phyloP scores from a whole-genome alignment of 2,329 filamentous ascomycete genomes.

The Botrytis byssoidea region DNA sequence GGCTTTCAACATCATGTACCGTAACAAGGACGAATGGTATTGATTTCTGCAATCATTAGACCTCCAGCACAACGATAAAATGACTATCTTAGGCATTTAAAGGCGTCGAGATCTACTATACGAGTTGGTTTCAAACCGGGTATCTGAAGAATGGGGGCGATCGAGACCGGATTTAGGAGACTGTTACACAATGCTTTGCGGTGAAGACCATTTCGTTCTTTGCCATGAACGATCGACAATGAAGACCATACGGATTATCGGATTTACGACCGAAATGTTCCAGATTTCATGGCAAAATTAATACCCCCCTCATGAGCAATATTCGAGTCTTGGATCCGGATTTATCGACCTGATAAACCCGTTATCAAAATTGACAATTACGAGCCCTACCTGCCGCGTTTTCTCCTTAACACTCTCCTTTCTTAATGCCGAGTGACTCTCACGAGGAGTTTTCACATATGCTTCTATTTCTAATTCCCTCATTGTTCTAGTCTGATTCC shows the following conservation, averaged over 20 bases:
- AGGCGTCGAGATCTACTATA: conserved; percentile 5
- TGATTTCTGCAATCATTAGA: not conserved
- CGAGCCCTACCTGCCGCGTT: not conserved
- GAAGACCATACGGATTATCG: not conserved
- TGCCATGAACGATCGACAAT: conserved; percentile 15
- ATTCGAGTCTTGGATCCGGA: conserved; percentile 6
- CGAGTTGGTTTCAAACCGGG: not conserved
- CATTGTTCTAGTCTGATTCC: not conserved
- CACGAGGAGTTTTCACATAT: not conserved
- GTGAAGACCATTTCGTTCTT: conserved; percentile 10
- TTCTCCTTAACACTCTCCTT: not conserved
- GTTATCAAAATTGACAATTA: not conserved
- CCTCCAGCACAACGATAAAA: not conserved
- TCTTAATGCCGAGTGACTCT: not conserved
- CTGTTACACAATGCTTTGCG: conserved; percentile 18
- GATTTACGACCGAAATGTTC: conserved; percentile 6
- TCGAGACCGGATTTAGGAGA: conserved; percentile 3
- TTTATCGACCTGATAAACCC: not conserved
- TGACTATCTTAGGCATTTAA: conserved; percentile 8
- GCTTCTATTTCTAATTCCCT: not conserved
- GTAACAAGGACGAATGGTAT: conserved; percentile 8
- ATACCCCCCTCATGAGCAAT: not conserved
- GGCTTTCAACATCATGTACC: not conserved
- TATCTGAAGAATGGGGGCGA: conserved; percentile 12
- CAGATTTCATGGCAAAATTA: conserved; percentile 5